phyloP scores from a whole-genome alignment of 805 yeast species.

The Metschnikowia hibisci region DNA sequence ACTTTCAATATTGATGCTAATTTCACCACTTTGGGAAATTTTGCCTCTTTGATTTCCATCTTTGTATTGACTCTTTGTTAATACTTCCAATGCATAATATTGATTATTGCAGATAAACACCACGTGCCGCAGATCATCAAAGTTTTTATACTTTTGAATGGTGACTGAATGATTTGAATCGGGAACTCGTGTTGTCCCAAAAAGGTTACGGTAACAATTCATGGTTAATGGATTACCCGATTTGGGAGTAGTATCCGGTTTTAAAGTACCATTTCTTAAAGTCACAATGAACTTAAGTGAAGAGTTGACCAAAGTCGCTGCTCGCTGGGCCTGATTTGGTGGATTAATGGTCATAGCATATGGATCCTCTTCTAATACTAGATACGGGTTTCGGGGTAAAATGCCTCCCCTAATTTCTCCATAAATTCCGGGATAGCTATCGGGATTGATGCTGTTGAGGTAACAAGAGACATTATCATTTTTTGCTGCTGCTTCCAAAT shows the following conservation, averaged over 20 bases:
- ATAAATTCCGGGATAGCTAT: conserved; percentile 52
- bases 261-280: conserved; percentile 48
- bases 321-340: conserved; percentile 64
- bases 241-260: conserved; percentile 56
- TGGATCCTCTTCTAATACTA: conserved; percentile 73
- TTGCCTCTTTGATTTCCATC: no score
- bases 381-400: conserved; percentile 73
- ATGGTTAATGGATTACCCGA: conserved; percentile 54
- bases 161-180: conserved; percentile 32
- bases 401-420: conserved; percentile 64
- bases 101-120: conserved; percentile 48
- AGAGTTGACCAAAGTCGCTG: conserved; percentile 63
- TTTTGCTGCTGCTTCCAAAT: conserved; percentile 45
- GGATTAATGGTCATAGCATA: conserved; percentile 49
- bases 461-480: conserved; percentile 41
- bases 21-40: no score
- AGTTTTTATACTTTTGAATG: conserved; percentile 29
- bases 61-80: conserved; percentile 28
- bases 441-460: conserved; percentile 50
- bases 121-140: conserved; percentile 45
- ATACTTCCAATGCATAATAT: conserved; percentile 47
- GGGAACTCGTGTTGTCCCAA: conserved; percentile 62
- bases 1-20: no score
- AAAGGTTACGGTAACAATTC: conserved; percentile 62
- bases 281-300: conserved; percentile 63